Evolutionary conservation across 78 protist genomes (phyloP), one percentile per base, ranked within the genome.

Genomic region (Dictyostelium capitatum): DNA sequence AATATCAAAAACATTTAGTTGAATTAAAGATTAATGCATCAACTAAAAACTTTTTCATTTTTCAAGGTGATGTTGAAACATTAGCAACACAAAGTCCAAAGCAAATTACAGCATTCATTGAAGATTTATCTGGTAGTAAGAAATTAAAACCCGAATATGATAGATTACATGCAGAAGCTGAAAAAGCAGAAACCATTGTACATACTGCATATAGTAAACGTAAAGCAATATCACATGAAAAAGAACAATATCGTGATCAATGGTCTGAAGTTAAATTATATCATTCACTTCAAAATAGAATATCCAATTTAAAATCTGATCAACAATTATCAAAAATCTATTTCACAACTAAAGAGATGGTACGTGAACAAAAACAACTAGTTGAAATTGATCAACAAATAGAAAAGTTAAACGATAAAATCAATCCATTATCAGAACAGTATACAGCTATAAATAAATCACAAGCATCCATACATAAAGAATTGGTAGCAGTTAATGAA

Each of bases 51-150:
- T 98, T 98, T 56, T 97, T 98, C 56, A 98, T 98, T 4, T 98
- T 98, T 87, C 95, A 77, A 92, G 99, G 99, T 56, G 99, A 99
- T 62, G 99, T 99, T 23, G 97, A 95, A 20, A 41, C 74, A 15
- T 23, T 98, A 2, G 99, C 99, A 0, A 62, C 79, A 1, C 97
- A 97, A 73, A 51, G 83, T 2, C 96, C 99, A 19, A 83, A 85
- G 46, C 98, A 99, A 82, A 95, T 98, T 41, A 83, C 99, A 6
- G 53, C 82, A 57, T 70, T 97, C 50, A 28, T 99, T 10, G 99
- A 98, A 72, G 75, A 73, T 62, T 73, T 97, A 64, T 75, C 94
- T 0, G 94, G 95, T 15, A 94, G 97, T 23, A 90, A 2, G 12
- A 92, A 50, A 47, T 83, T 89, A 15, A n/a, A 69, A 1, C 48